These are phyloP conservation scores for Akanthomyces muscarius DNA, from an alignment of 2,329 filamentous ascomycete species.

Conservation along the genomic window DNA sequence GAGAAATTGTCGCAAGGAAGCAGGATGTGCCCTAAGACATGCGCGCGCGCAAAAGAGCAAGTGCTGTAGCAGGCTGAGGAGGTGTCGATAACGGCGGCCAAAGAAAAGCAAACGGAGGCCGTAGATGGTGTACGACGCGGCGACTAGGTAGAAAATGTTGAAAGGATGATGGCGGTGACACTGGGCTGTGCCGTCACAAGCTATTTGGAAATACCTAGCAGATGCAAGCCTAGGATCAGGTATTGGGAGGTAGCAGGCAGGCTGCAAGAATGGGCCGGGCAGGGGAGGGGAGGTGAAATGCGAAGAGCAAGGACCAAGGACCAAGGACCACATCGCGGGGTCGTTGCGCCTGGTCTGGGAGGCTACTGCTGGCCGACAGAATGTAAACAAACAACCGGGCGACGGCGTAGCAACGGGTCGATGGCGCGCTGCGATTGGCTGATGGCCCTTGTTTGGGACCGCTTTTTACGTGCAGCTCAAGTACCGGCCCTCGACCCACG, in stretches of 20 bases:
- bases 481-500: background rate
- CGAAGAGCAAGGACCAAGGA: slow-evolving; percentile 19
- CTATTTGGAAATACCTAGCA: slow-evolving; percentile 16
- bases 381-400: slow-evolving; percentile 34
- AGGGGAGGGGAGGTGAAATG: slow-evolving; percentile 17
- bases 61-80: background rate
- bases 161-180: slow-evolving; percentile 17
- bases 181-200: slow-evolving; percentile 25
- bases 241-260: background rate
- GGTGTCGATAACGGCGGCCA: background rate
- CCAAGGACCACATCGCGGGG: slow-evolving; percentile 24
- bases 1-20: slow-evolving; percentile 8
- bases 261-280: slow-evolving; percentile 18
- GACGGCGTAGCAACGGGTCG: slow-evolving; percentile 31
- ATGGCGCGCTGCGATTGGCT: slow-evolving; percentile 24
- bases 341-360: slow-evolving; percentile 15
- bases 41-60: slow-evolving; percentile 14
- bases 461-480: slow-evolving; percentile 1
- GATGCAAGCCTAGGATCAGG: slow-evolving; percentile 1
- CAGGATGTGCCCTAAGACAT: slow-evolving; percentile 18
- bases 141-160: slow-evolving; percentile 6
- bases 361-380: background rate
- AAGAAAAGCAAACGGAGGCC: slow-evolving; percentile 1
- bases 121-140: slow-evolving; percentile 11
- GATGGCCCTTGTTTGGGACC: background rate